phyloP scores from a whole-genome alignment of 2,329 filamentous ascomycete genomes.

The Fusarium pseudonygamai region DNA sequence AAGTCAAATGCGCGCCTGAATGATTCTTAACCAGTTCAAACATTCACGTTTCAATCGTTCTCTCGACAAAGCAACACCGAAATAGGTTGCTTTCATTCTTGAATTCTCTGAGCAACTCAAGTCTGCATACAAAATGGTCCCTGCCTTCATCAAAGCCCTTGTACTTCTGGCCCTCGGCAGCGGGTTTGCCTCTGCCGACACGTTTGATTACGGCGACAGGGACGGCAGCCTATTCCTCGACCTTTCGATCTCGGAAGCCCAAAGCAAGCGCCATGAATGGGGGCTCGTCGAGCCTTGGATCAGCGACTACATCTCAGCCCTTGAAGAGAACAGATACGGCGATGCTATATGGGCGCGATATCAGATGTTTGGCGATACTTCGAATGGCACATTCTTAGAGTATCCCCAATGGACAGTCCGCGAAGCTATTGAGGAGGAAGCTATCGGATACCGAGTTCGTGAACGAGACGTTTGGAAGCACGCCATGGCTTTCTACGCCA shows the following conservation, averaged over 20 bases:
- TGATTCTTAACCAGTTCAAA: not conserved
- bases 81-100: fast-evolving
- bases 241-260: not conserved
- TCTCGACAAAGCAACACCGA: fast-evolving
- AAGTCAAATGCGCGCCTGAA: not conserved
- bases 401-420: not conserved
- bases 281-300: not conserved
- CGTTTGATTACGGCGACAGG: not conserved
- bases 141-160: not conserved
- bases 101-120: no score
- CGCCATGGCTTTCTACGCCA: not conserved
- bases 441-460: not conserved
- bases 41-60: not conserved
- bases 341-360: not conserved
- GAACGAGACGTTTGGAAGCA: not conserved
- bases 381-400: not conserved
- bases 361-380: not conserved
- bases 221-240: not conserved
- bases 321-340: not conserved
- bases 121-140: no score
- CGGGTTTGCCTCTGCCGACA: not conserved
- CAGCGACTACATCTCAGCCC: not conserved
- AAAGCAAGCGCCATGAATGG: not conserved
- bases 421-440: not conserved
- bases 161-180: not conserved